Base-by-base conservation (phyloP, 805 yeast species). In the Wickerhamomyces subpelliculosus region DNA sequence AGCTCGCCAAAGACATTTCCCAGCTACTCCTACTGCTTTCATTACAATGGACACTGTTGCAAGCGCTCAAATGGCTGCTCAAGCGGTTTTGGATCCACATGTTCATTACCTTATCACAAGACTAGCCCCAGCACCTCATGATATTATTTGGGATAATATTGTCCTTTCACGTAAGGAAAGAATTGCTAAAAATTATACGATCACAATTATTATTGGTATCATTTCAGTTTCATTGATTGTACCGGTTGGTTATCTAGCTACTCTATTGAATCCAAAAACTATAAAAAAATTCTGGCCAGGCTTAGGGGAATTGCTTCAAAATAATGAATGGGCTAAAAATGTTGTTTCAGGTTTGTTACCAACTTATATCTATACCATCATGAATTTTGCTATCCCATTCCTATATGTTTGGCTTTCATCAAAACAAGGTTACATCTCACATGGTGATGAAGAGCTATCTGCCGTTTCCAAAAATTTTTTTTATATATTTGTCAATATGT, bases 71-170 rank as follows among this genome's bases (percentile, higher is more conserved):
- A 82, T 88, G 85, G 81, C 93, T 22, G 96, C 97, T 0, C 98
- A 93, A 58, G 93, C 97, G 0, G 89, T 90, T 0, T 59, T 93
- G 41, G 96, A 89, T 55, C 97, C 97, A 0, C 73, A 84, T 40
- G 87, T 93, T 8, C 81, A 84, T 54, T 84, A 79, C 41, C 65
- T 93, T 37, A 84, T 89, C 26, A 84, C 96, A 4, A 68, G 74
- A 29, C 64, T 88, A 40, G 97, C 97, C 0, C 97, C 97, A 0
- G 95, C 97, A 2, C 97, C 97, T 4, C 90, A 84, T 52, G 98
- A 90, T 57, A 83, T 90, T 19, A 79, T 86, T 29, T 90, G 98
- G 98, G 84, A 79, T 40, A 87, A 89, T 53, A 75, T 87, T 26
- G 89, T 94, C 49, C 64, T 89, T 52, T 78, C 94, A 0, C 69